Conservation (phyloP, 257 asterid genomes). For the Parsonsia alboflavescens region DNA sequence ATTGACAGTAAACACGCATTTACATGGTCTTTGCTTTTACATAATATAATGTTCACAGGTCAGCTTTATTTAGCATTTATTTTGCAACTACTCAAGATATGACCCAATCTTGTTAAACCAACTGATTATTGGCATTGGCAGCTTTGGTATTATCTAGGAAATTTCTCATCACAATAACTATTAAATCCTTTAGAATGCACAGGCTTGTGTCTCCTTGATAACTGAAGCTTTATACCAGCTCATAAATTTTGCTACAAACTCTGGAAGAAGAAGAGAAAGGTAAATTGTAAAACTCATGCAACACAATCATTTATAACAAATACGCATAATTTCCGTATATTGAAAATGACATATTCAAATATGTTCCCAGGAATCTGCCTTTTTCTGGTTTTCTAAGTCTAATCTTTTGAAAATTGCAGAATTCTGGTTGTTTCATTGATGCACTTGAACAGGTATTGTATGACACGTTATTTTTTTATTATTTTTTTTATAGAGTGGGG, state of each 20-base stretch:
- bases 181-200: slow-evolving; percentile 4
- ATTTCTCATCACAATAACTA: not conserved
- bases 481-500: not conserved
- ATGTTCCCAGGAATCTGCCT: not conserved
- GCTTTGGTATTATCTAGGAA: not conserved
- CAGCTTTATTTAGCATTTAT: slow-evolving; percentile 5
- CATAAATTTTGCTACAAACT: slow-evolving; percentile 53
- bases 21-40: not conserved
- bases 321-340: not conserved
- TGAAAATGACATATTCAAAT: not conserved
- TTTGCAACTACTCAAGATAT: not conserved
- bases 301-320: not conserved
- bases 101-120: slow-evolving; percentile 2
- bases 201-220: slow-evolving; percentile 14
- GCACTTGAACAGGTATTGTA: not conserved
- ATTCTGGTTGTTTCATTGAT: not conserved
- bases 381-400: not conserved
- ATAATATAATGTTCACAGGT: not conserved
- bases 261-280: slow-evolving; percentile 31
- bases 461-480: not conserved
- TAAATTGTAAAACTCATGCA: slow-evolving; percentile 1
- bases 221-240: slow-evolving; percentile 37
- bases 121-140: not conserved
- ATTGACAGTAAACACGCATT: not conserved
- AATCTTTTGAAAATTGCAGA: not conserved